Evolutionary conservation across 1,284 basidiomycete genomes (phyloP).

Genomic region (Cryptococcus floricola): DNA sequence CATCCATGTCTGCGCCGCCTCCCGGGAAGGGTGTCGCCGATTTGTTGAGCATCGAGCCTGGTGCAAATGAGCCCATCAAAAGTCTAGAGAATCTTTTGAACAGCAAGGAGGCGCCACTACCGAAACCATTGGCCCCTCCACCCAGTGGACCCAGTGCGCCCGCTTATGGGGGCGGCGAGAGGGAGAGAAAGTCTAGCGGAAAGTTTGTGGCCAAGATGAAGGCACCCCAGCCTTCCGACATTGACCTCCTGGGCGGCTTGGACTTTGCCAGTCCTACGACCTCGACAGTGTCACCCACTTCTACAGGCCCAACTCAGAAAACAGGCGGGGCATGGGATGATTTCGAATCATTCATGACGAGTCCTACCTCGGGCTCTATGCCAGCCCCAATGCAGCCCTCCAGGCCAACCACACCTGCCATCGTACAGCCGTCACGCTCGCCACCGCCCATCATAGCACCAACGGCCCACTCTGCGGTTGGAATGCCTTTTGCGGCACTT

Average conservation of each 20-base stretch:
- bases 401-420: conserved; percentile 5
- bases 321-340: conserved; percentile 27
- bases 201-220: conserved; percentile 30
- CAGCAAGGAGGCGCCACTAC: conserved; percentile 21
- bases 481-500: background rate
- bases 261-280: conserved; percentile 23
- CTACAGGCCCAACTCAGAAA: background rate
- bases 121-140: conserved; percentile 36
- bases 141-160: conserved; percentile 4
- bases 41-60: conserved; percentile 33
- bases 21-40: conserved; percentile 31
- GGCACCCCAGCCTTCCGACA: conserved; percentile 11
- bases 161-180: background rate
- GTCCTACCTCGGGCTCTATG: background rate
- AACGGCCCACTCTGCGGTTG: background rate
- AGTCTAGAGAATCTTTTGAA: conserved; percentile 34
- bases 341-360: conserved; percentile 15
- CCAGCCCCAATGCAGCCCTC: conserved; percentile 5
- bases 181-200: conserved; percentile 8
- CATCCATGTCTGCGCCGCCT: conserved; percentile 27
- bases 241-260: conserved; percentile 40
- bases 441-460: conserved; percentile 8
- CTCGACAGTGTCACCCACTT: background rate
- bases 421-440: conserved; percentile 5
- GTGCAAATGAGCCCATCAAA: conserved; percentile 22